Percentiles rank a stretch among this genome's conserved stretches.
Conservation (phyloP, 1,139 yeast species). For the Meyerozyma elateridarum region DNA sequence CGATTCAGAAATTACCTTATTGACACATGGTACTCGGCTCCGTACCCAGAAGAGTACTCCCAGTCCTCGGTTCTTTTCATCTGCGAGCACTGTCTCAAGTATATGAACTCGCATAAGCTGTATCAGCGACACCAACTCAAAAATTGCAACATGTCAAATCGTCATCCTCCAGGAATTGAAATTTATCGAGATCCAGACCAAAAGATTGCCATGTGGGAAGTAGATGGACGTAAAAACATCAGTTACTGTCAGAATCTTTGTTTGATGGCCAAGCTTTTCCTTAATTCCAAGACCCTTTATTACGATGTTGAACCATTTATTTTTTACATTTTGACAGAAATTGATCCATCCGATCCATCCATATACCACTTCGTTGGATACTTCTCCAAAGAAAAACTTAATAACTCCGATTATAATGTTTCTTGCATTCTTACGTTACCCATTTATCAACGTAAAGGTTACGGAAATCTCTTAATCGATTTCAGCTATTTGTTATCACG, state of each 20-base stretch:
- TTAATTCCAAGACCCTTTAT: conserved; percentile 86
- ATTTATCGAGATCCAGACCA: conserved; percentile 62
- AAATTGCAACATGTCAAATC: conserved; percentile 49
- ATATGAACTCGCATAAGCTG: conserved; percentile 67
- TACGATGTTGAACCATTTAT: conserved; percentile 94
- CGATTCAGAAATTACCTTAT: conserved; percentile 71
- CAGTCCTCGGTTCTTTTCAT: conserved; percentile 58
- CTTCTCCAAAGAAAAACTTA: conserved; percentile 83
- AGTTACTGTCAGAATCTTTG: conserved; percentile 87
- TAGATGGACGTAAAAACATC: conserved; percentile 83
- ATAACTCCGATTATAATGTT: conserved; percentile 71
- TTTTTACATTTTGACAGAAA: conserved; percentile 78
- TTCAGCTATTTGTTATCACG: conserved; percentile 79
- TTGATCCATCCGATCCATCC: conserved; percentile 42
- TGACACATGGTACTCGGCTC: conserved; percentile 90
- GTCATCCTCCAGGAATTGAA: conserved; percentile 87
- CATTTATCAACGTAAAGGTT: conserved; percentile 80
- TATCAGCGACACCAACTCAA: conserved; percentile 68
- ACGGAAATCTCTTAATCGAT: conserved; percentile 83
- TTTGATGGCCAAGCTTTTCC: conserved; percentile 78
- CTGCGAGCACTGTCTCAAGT: conserved; percentile 83
- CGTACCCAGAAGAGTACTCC: conserved; percentile 86
- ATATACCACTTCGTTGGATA: conserved; percentile 87
- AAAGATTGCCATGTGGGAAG: conserved; percentile 73
- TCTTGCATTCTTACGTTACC: conserved; percentile 91